Base-by-base conservation (phyloP, 2,329 filamentous ascomycete genomes). In the Fusarium pininemorale region DNA sequence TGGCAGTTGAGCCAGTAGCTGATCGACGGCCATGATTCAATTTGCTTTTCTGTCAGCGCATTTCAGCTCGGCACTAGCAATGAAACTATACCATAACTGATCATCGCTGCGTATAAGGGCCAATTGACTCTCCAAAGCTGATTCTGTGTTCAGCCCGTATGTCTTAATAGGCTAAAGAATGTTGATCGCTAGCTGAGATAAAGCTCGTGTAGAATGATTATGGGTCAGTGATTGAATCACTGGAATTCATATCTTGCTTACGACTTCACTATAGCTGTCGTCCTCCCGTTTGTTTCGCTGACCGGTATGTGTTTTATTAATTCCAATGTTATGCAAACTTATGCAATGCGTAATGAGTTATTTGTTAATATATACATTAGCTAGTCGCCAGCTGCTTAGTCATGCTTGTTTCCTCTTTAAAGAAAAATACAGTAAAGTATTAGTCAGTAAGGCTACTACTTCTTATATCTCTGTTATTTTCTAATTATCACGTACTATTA, bases 341-440 rank as follows among this genome's bases (percentile, higher is more conserved):
- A n/a, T 41, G 22, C 13, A 41, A 41, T n/a, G 9, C 4, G 9
- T n/a, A 4, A 9, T 41, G 8, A 7, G 15, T 41, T n/a, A 7
- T 12, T 7, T 16, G 1, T 7, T 35, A 15, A 15, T 35, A 26
- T 5, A 35, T 3, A 1, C 1, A 35, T 35, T 35, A 15, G 14
- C 32, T 7, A 35, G 32, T 6, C 2, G 4, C 16, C 2, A 37
- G 35, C 35, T 18, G 9, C 35, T 18, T 5, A 18, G 35, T 37
- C 16, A 37, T 18, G 8, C 35, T 6, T 37, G 1, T 37, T 4
- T 5, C 8, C 2, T 37, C 15, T 37, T 2, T 37, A 0, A 5
- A 37, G 1, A 37, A 18, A 4, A 10, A 0, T 37, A 1, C 1
- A 35, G 32, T 0, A 9, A 35, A 0, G 7, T 18, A 2, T 10